Base-by-base conservation (phyloP, 148 eudicot species). In the Suaeda aralocaspica region DNA sequence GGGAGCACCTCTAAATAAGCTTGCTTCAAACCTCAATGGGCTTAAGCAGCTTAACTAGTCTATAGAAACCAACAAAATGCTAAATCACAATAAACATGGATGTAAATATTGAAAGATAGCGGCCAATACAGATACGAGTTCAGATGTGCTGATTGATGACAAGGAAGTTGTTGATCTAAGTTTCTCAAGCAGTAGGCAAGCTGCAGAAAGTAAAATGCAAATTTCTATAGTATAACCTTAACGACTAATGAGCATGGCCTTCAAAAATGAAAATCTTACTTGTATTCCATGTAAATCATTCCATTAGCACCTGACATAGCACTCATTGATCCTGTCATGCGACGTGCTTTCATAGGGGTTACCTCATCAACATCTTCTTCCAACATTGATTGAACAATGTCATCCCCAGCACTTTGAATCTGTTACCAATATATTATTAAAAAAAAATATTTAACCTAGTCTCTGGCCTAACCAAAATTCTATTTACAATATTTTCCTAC, bases 211-310 rank as follows among this genome's bases (percentile, higher is more conserved):
- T 44, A 41, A 24, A 57, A n/a, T 33, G 31, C 61, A 58, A 41
- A 48, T 6, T 29, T 4, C 13, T 10, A 28, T n/a, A 44, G 5
- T 10, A 24, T 26, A 44, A n/a, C n/a, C n/a, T n/a, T n/a, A n/a
- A n/a, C n/a, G 26, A 24, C 13, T 21, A 5, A 10, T 58, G 42
- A 26, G 15, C 56, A 13, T 24, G 10, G 42, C 9, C 31, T 68
- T 15, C 11, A 10, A 36, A 31, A 59, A 42, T 24, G 18, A 57
- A 44, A 28, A 41, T 5, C 90, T 67, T 79, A 93, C 97, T 72
- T 83, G 84, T 89, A 94, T 77, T 94, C 98, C 96, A 91, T 89
- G 80, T 91, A 94, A 52, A 89, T 84, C 96, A 83, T 91, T 63
- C 98, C 96, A 36, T 49, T 79, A 18, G 98, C 96, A 57, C 97